Conservation (phyloP, 352 stramenopile species). For the Pythium vanterpoolii region DNA sequence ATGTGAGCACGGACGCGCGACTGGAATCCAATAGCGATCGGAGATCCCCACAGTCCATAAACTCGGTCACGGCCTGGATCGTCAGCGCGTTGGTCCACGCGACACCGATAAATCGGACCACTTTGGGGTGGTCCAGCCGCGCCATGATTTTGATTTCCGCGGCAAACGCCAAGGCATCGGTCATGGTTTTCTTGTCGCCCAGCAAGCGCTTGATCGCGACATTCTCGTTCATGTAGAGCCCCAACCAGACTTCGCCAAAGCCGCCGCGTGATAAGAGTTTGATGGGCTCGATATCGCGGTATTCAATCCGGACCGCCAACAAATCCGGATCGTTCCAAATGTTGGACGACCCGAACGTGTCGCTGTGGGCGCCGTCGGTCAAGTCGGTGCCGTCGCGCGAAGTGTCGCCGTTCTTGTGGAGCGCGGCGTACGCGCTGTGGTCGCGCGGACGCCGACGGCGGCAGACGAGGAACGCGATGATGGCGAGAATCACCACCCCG, state of each 20-base stretch:
- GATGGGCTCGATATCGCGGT: conserved; percentile 44
- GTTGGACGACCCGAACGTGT: conserved; percentile 38
- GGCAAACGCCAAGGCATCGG: conserved; percentile 53
- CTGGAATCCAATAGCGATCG: conserved; percentile 13
- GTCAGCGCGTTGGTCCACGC: conserved; percentile 16
- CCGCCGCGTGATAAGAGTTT: conserved; percentile 62
- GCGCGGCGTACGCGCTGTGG: not conserved
- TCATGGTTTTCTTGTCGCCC: conserved; percentile 50
- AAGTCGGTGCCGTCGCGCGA: conserved; percentile 15
- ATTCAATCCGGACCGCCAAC: conserved; percentile 53
- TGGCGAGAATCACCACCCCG: not conserved
- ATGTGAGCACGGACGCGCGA: conserved; percentile 8
- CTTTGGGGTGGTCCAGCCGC: conserved; percentile 17
- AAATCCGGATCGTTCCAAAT: conserved; percentile 71
- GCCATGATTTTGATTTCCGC: conserved; percentile 14
- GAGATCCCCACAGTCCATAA: conserved; percentile 22
- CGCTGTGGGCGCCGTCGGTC: conserved; percentile 14
- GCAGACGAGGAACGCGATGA: not conserved
- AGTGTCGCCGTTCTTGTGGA: conserved; percentile 31
- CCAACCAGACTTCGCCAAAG: conserved; percentile 73
- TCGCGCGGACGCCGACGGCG: not conserved
- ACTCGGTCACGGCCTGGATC: conserved; percentile 16
- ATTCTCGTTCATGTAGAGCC: conserved; percentile 58
- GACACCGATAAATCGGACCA: conserved; percentile 23
- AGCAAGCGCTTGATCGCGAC: conserved; percentile 66